phyloP scores from a whole-genome alignment of 768 basidiomycete genomes.

The Candolleomyces aberdarensis region DNA sequence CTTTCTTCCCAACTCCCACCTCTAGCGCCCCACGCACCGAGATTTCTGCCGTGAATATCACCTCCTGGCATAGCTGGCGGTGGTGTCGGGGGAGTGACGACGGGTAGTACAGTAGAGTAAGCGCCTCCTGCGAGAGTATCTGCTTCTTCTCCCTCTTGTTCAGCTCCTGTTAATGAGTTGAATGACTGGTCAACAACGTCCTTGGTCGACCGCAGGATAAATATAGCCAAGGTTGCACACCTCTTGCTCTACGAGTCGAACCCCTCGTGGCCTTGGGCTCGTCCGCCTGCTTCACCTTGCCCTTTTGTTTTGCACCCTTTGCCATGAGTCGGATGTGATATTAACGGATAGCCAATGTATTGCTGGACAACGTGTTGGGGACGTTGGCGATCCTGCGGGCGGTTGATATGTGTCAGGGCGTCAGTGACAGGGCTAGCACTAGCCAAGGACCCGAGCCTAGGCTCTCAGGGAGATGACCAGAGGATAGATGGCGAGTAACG shows the following conservation, averaged over 20 bases:
- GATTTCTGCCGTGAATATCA: not conserved
- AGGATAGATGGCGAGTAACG: too few species aligned
- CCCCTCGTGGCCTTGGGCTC: constrained; percentile 4
- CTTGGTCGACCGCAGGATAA: too few species aligned
- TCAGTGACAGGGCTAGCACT: too few species aligned
- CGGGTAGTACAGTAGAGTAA: not conserved
- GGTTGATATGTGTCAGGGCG: too few species aligned
- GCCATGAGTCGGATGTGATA: not conserved
- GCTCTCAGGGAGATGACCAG: too few species aligned
- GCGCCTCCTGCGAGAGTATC: not conserved
- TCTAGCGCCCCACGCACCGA: not conserved
- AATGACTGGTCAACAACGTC: too few species aligned
- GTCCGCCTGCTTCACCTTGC: constrained; percentile 1
- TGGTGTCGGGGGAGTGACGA: not conserved
- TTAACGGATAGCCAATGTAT: not conserved
- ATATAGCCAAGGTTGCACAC: too few species aligned
- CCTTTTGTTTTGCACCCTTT: constrained; percentile 6
- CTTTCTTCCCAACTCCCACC: constrained; percentile 1
- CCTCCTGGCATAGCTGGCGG: not conserved
- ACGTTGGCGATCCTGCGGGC: too few species aligned
- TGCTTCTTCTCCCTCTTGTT: not conserved
- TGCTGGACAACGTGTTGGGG: not conserved
- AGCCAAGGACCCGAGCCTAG: too few species aligned
- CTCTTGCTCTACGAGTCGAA: not conserved
- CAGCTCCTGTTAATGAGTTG: not conserved